Evolutionary conservation across 192 early-diverging fungal genomes (phyloP).

Genomic region (Entomortierella parvispora): DNA sequence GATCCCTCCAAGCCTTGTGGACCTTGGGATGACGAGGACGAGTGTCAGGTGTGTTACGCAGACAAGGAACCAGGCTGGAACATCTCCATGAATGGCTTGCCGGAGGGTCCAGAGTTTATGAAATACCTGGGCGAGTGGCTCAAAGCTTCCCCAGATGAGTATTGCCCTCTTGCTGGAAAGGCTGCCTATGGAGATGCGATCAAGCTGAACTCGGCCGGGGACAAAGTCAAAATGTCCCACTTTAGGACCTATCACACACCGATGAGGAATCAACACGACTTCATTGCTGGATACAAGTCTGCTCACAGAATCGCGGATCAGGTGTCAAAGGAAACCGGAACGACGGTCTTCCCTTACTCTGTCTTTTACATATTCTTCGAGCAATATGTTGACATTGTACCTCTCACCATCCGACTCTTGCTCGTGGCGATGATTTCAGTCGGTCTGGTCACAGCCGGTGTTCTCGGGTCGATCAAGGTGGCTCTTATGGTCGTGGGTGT

Average conservation of each 20-base stretch:
- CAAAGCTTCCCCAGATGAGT: slow-evolving; percentile 56
- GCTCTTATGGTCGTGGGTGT: slow-evolving; percentile 63
- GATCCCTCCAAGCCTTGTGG: slow-evolving; percentile 56
- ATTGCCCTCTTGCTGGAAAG: slow-evolving; percentile 70
- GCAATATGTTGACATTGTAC: slow-evolving; percentile 67
- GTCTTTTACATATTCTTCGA: slow-evolving; percentile 77
- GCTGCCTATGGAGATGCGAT: slow-evolving; percentile 73
- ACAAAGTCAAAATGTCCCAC: slow-evolving; percentile 62
- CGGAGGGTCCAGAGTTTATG: slow-evolving; percentile 66
- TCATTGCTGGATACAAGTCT: slow-evolving; percentile 65
- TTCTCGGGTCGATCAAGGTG: slow-evolving; percentile 62
- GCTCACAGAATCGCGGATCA: slow-evolving; percentile 67
- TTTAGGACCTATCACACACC: slow-evolving; percentile 72
- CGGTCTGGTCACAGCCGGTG: slow-evolving; percentile 58
- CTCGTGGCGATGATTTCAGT: slow-evolving; percentile 62
- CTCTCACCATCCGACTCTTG: slow-evolving; percentile 60
- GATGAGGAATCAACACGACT: slow-evolving; percentile 64
- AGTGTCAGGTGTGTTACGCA: slow-evolving; percentile 58
- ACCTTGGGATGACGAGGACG: slow-evolving; percentile 59
- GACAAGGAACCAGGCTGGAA: slow-evolving; percentile 60
- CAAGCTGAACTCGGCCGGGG: slow-evolving; percentile 43
- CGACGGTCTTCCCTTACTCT: slow-evolving; percentile 69
- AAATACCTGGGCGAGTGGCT: slow-evolving; percentile 64
- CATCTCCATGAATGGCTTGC: slow-evolving; percentile 65
- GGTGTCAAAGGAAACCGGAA: slow-evolving; percentile 48